Conservation (phyloP, 805 yeast species). For the Lipomyces spencermartinsiae region DNA sequence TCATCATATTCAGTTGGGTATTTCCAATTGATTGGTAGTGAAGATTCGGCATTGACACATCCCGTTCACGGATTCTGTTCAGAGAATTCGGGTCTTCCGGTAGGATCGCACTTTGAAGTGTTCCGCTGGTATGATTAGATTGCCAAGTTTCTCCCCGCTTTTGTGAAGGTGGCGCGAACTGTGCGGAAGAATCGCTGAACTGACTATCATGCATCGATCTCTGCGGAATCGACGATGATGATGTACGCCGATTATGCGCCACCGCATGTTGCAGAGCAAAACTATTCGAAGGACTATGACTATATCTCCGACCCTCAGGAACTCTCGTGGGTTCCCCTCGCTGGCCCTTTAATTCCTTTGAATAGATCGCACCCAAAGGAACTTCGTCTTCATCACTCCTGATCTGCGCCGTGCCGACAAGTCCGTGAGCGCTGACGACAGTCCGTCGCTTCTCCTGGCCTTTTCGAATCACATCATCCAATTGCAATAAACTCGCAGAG, state of each 20-base stretch:
- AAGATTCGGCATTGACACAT: conserved; percentile 16
- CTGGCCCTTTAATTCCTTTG: conserved; percentile 1
- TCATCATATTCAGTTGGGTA: not conserved
- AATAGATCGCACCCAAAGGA: conserved; percentile 18
- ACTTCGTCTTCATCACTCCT: conserved; percentile 17
- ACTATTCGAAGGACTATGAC: not conserved
- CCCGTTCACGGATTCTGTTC: conserved; percentile 4
- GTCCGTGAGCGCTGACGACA: conserved; percentile 18
- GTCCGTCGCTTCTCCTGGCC: conserved; percentile 27
- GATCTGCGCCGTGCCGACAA: conserved; percentile 12
- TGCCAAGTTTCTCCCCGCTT: not conserved
- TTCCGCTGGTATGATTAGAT: conserved; percentile 1
- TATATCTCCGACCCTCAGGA: not conserved
- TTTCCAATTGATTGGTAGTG: not conserved
- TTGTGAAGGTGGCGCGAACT: not conserved
- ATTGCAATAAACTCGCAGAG: conserved; percentile 19
- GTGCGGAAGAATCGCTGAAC: conserved; percentile 4
- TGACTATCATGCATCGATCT: conserved; percentile 12
- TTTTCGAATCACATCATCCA: conserved; percentile 17
- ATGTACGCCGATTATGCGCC: conserved; percentile 10
- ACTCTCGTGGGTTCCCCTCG: conserved; percentile 3
- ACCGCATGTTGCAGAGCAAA: not conserved
- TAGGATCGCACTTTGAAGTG: conserved; percentile 1
- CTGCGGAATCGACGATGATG: conserved; percentile 7
- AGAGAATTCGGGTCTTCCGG: conserved; percentile 9